These are phyloP conservation scores for Sistotremastrum niveocremeum DNA, from an alignment of 768 basidiomycete species.

Conservation along the genomic window DNA sequence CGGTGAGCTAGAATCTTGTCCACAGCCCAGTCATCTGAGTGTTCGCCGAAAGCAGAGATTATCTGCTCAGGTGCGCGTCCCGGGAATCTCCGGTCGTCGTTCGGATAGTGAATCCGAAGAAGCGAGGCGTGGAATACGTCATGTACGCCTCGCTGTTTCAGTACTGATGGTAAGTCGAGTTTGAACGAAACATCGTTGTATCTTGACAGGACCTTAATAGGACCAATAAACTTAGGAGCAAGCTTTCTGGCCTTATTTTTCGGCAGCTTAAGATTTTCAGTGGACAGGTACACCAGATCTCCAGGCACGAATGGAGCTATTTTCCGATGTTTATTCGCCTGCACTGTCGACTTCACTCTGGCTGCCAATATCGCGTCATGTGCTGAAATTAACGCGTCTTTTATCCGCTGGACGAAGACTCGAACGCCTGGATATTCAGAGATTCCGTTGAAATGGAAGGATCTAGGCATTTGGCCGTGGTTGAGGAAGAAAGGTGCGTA, in stretches of 20 bases:
- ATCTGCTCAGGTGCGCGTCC: constrained; percentile 14
- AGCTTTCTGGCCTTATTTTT: constrained; percentile 19
- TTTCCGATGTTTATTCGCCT: constrained; percentile 13
- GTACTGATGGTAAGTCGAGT: constrained; percentile 15
- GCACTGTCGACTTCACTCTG: constrained; percentile 14
- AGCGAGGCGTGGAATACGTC: constrained; percentile 20
- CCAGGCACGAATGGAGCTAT: constrained; percentile 11
- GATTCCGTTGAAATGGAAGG: constrained; percentile 17
- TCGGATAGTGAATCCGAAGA: constrained; percentile 18
- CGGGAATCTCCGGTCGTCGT: constrained; percentile 21
- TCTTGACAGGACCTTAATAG: constrained; percentile 13
- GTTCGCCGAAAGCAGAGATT: constrained; percentile 10
- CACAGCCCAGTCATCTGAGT: constrained; percentile 16
- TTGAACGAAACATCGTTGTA: constrained; percentile 9
- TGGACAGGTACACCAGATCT: constrained; percentile 22
- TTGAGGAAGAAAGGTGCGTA: constrained; percentile 25
- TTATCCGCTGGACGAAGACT: constrained; percentile 12
- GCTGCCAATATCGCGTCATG: constrained; percentile 17
- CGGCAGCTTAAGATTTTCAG: constrained; percentile 21
- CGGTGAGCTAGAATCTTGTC: constrained; percentile 14
- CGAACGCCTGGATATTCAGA: constrained; percentile 17
- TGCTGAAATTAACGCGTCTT: constrained; percentile 13
- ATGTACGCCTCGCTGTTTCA: constrained; percentile 16
- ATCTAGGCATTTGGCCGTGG: constrained; percentile 16
- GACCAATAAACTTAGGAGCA: constrained; percentile 23